Base-by-base conservation (phyloP, 2,329 filamentous ascomycete species). In the Colletotrichum sp. region DNA sequence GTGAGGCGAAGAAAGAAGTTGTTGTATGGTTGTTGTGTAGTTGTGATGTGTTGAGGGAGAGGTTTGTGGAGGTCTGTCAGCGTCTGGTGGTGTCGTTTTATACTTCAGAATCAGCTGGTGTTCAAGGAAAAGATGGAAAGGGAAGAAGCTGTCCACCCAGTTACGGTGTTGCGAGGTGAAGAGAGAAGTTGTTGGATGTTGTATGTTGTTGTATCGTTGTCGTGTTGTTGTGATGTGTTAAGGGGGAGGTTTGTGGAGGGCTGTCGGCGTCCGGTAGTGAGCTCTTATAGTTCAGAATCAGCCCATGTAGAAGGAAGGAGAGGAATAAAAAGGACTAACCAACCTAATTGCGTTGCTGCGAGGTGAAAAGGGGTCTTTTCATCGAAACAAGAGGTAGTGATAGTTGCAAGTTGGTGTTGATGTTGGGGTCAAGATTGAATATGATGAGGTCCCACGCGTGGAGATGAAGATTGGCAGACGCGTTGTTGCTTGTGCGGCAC, bases 261-360 rank as follows among this genome's bases (percentile, higher is more conserved):
- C 5, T 43, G 39, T 6, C 0, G 5, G 16, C 39, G 39, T 43
- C 39, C 3, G 18, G 8, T 43, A 9, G 39, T 43, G 18, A 5
- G 2, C 39, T 48, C 3, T n/a, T 43, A 43, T 43, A 43, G 39
- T 43, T 6, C 39, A n/a, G 39, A 43, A 43, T 12, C 18, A 43
- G 39, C 39, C 18, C 1, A 48, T 48, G 18, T n/a, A 6, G 3
- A 48, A 12, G 18, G 9, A 21, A 12, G 1, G 6, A 21, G 43
- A 48, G 43, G 0, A n/a, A 7, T 1, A 21, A 12, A 21, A 48
- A 21, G 18, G 18, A 12, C 0, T 1, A 4, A 12, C 43, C 5
- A 3, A n/a, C 18, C 18, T 48, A 48, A 0, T 48, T 48, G 18
- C 10, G 43, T 12, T 48, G 9, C 9, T 48, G 18, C 18, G 18